phyloP scores from a whole-genome alignment of 345 rosid genomes.

The Populus deltoides region DNA sequence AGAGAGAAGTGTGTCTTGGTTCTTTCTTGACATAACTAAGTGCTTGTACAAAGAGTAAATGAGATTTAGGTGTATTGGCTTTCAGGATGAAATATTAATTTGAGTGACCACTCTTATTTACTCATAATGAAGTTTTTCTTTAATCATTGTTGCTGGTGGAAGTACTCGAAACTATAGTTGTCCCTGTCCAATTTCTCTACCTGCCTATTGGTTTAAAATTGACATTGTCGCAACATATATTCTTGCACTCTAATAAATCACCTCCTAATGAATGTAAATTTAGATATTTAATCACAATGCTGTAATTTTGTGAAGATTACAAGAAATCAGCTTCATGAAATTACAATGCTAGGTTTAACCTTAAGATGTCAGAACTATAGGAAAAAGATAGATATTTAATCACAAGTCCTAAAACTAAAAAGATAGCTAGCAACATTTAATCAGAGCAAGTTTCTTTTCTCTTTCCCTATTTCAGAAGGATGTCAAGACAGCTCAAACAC shows the following conservation, averaged over 20 bases:
- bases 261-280: neutral
- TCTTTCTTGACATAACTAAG: neutral
- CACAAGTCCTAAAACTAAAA: neutral
- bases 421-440: neutral
- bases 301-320: neutral
- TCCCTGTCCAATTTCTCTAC: neutral
- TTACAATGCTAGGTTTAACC: no score
- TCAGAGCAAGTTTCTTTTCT: neutral
- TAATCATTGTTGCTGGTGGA: neutral
- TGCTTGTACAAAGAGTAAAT: neutral
- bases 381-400: no score
- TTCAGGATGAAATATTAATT: neutral
- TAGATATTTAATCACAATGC: neutral
- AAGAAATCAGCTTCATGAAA: no score
- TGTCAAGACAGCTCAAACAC: neutral
- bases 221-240: neutral
- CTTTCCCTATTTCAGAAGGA: neutral
- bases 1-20: neutral
- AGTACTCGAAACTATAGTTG: neutral
- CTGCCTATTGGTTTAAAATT: neutral
- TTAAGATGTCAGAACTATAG: no score
- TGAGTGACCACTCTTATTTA: neutral
- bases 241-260: neutral
- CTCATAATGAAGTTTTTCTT: neutral
- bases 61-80: neutral